Evolutionary conservation across 2,329 filamentous ascomycete species (phyloP).

Genomic region (Sphaerulina vaccinii): DNA sequence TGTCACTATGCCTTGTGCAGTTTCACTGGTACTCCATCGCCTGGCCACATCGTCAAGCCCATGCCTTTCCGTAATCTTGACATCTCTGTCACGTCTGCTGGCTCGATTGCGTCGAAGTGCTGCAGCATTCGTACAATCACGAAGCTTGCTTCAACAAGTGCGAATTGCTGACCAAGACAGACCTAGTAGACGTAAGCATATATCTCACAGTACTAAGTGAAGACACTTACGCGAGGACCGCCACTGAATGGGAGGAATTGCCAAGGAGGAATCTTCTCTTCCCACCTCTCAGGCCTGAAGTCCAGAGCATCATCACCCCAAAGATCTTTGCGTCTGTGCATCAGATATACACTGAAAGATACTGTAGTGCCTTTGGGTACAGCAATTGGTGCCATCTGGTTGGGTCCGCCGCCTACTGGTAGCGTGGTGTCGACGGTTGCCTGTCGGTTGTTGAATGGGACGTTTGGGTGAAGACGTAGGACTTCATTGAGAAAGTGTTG

Average conservation of each 20-base stretch:
- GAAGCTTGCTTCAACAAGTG: conserved; percentile 73
- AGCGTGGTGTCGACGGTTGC: conserved; percentile 52
- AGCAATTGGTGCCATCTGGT: conserved; percentile 51
- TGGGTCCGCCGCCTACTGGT: conserved; percentile 51
- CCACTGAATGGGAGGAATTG: conserved; percentile 41
- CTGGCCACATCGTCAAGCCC: conserved; percentile 31
- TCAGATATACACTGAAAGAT: conserved; percentile 46
- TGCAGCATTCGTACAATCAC: conserved; percentile 71
- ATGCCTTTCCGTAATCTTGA: conserved; percentile 32
- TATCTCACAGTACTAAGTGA: no score
- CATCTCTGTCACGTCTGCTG: conserved; percentile 28
- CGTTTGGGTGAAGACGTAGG: conserved; percentile 55
- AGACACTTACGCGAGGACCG: conserved; percentile 26
- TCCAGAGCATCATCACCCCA: conserved; percentile 51
- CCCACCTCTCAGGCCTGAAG: conserved; percentile 52
- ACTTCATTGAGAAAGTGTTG: conserved; percentile 65
- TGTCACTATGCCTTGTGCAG: conserved; percentile 23
- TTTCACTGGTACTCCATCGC: conserved; percentile 27
- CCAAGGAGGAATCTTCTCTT: conserved; percentile 29
- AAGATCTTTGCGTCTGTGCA: conserved; percentile 52
- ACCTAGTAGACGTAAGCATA: no score
- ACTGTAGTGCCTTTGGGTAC: conserved; percentile 50
- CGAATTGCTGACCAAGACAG: conserved; percentile 63
- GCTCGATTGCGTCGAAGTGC: conserved; percentile 55
- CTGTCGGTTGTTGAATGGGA: conserved; percentile 54